Evolutionary conservation across 1,139 yeast species (phyloP), one percentile per base, ranked within the genome.

Genomic region (Yarrowia galli): DNA sequence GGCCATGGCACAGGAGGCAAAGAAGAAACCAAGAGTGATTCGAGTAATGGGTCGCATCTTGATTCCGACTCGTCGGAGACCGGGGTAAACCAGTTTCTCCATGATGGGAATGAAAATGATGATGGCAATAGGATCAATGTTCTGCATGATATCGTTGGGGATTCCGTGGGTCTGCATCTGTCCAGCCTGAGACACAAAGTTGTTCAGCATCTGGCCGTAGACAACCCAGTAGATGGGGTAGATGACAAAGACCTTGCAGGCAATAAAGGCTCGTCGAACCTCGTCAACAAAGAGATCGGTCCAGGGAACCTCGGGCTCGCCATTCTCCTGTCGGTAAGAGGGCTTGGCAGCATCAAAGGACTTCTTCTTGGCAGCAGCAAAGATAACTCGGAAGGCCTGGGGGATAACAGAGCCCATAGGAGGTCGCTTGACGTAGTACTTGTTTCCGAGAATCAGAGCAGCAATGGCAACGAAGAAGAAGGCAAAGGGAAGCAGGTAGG

Each of bases 1-100:
- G 43, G 87, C 84, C 88, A 90, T 89, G 49, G 97, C 84, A 53
- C 83, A 74, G 8, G 92, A 78, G 67, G 89, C 92, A 69, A 90
- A 82, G 78, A 88, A 78, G 81, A 92, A 92, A 15, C 98, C 97
- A 71, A 82, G 81, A 75, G 84, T 82, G 72, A 92, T 92, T 77
- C 91, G 87, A 70, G 92, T 83, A 73, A 91, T 86, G 53, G 97
- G 83, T 66, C 72, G 72, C 75, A 79, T 74, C 42, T 74, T 73
- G 69, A 80, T 77, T 22, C 82, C 82, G 45, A 82, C 78, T 72
- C 77, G 81, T 77, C 89, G 81, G 73, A 87, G 79, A 74, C 79
- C 78, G 53, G 91, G 91, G 75, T 87, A 87, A 45, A 86, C 71
- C 48, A 81, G 71, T 69, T 81, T 74, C 75, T 87, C 88, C 78